Base-by-base conservation (phyloP, 139 green algal genomes). In the Picochlorum sp. region DNA sequence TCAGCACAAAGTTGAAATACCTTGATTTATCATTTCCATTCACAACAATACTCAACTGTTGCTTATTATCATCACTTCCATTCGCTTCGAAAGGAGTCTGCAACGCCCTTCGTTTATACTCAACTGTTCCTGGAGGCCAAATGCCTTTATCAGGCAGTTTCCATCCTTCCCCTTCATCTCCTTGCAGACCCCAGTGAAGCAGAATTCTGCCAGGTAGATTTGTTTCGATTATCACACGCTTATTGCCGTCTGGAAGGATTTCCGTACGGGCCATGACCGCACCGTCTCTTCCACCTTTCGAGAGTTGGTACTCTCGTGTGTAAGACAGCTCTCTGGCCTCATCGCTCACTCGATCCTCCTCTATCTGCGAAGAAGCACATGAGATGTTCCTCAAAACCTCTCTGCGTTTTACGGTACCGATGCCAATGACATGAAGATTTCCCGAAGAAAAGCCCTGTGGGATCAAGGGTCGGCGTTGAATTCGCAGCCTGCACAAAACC, bases 21-120 rank as follows among this genome's bases (percentile, higher is more conserved):
- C 93, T 84, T 1, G 78, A 90, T 5, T 69, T 73, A 67, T 95
- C 85, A 59, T 44, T 22, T 1, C 24, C 7, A 31, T 18, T 29
- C 63, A 59, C 5, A n/a, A n/a, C n/a, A n/a, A n/a, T n/a, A n/a
- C n/a, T n/a, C n/a, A n/a, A n/a, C 24, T 30, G 13, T 49, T 61
- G 33, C 28, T 7, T 7, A 36, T 24, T 33, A 14, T 33, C 33
- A 24, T 18, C 35, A 29, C n/a, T 13, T 2, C 12, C 57, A 24
- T 18, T 14, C 8, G 4, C 24, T 14, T n/a, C 13, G 22, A 76
- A 96, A 2, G 84, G 86, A 14, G 88, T 95, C 70, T 98, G 91
- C 68, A 98, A 75, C 5, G 91, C 91, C 16, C 91, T 73, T 13
- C 95, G 76, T 62, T 98, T 98, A 75, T 98, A 98, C 51, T 85